phyloP scores from a whole-genome alignment of 257 asterid genomes.

The Solanum chaucha region DNA sequence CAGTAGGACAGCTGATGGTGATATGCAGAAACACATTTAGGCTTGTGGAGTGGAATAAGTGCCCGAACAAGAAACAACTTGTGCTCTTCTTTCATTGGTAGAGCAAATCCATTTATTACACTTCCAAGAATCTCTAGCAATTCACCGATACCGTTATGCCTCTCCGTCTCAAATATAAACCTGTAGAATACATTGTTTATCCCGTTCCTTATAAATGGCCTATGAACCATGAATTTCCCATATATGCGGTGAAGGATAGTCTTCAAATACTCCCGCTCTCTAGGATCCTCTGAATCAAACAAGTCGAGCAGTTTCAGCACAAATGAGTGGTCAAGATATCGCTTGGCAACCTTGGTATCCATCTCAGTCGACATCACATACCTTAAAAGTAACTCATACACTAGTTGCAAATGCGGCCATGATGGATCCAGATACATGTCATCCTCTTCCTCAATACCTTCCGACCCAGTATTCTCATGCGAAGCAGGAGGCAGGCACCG shows the following conservation, averaged over 20 bases:
- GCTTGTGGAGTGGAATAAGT: conserved; percentile 80
- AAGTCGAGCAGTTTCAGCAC: conserved; percentile 64
- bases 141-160: conserved; percentile 69
- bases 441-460: conserved; percentile 73
- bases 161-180: conserved; percentile 77
- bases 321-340: conserved; percentile 78
- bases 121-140: conserved; percentile 88
- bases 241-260: conserved; percentile 83
- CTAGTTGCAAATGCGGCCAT: conserved; percentile 83
- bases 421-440: conserved; percentile 75
- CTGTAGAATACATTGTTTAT: conserved; percentile 67
- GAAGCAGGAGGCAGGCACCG: conserved; percentile 70
- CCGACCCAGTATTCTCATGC: conserved; percentile 50
- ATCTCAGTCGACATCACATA: conserved; percentile 61
- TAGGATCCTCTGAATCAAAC: conserved; percentile 77
- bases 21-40: conserved; percentile 49
- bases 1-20: conserved; percentile 79
- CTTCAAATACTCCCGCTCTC: conserved; percentile 88
- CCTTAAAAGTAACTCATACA: conserved; percentile 58
- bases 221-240: conserved; percentile 89
- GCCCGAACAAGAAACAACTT: conserved; percentile 73
- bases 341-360: conserved; percentile 71
- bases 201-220: conserved; percentile 82
- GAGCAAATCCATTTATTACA: conserved; percentile 73
- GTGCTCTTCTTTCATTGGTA: conserved; percentile 97